phyloP scores from a whole-genome alignment of 2,329 filamentous ascomycete genomes.

The Septoria petroselini region DNA sequence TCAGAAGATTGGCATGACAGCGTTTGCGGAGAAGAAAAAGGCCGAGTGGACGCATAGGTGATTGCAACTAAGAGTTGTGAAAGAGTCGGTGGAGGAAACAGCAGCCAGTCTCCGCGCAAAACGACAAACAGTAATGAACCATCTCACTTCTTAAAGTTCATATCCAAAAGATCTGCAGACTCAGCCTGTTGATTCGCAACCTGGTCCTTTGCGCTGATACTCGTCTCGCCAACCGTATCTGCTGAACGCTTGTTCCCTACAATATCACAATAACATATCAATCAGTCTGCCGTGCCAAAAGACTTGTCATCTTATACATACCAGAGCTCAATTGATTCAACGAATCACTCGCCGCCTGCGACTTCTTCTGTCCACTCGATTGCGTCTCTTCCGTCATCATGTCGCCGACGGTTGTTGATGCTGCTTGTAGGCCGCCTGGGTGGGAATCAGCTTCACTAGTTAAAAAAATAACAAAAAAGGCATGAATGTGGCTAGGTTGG shows the following conservation, averaged over 20 bases:
- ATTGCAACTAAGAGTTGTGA: background rate
- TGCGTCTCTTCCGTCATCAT: constrained; percentile 30
- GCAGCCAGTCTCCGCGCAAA: no score
- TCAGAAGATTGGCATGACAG: constrained; percentile 91
- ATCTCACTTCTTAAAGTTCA: constrained; percentile 31
- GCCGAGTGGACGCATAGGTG: constrained; percentile 77
- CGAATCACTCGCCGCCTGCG: constrained; percentile 29
- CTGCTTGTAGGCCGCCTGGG: constrained; percentile 32
- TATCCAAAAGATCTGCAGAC: constrained; percentile 34
- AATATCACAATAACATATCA: background rate
- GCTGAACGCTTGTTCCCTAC: constrained; percentile 26
- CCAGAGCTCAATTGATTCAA: constrained; percentile 30
- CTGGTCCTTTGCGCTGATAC: constrained; percentile 30
- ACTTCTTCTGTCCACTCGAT: constrained; percentile 31
- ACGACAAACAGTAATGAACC: no score
- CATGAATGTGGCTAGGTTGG: background rate
- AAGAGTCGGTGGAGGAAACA: background rate
- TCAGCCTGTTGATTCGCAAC: constrained; percentile 33
- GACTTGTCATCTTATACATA: constrained; percentile 6
- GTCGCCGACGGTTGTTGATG: constrained; percentile 30
- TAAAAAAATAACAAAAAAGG: background rate
- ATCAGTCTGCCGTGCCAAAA: background rate
- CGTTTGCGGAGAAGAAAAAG: constrained; percentile 94
- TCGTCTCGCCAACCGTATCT: constrained; percentile 28
- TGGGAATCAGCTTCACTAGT: background rate